phyloP scores from a whole-genome alignment of 257 asterid genomes.

The Echites panduratus region DNA sequence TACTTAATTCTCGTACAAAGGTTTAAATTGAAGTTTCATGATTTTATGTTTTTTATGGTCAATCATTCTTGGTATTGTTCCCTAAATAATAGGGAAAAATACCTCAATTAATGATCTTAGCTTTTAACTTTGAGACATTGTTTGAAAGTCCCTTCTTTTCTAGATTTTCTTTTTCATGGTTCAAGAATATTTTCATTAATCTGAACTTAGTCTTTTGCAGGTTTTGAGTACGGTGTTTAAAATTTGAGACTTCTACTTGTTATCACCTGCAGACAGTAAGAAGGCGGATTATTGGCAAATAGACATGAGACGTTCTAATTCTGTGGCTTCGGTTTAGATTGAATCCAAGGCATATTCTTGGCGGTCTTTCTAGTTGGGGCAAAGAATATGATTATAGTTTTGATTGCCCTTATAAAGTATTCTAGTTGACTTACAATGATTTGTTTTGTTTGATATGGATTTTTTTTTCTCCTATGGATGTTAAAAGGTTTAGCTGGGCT shows the following conservation, averaged over 20 bases:
- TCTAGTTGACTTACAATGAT: neutral
- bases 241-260: conserved; percentile 3
- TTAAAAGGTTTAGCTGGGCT: too few species aligned
- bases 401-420: neutral
- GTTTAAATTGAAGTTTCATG: neutral
- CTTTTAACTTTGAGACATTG: too few species aligned
- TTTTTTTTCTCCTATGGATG: neutral
- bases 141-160: neutral
- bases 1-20: neutral
- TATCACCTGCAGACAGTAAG: neutral
- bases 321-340: too few species aligned
- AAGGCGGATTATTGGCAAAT: neutral
- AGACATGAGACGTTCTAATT: too few species aligned
- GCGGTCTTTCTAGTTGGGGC: neutral
- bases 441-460: neutral
- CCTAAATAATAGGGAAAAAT: neutral
- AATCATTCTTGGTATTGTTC: neutral
- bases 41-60: neutral
- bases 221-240: neutral
- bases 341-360: neutral
- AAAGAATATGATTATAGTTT: neutral
- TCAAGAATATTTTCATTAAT: too few species aligned
- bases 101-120: too few species aligned
- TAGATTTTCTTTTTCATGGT: neutral
- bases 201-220: conserved; percentile 1